A percentile compares a stretch with the other conserved stretches of the same genome.
phyloP scores from a whole-genome alignment of 2,329 filamentous ascomycete species.

The Blastomyces silverae region DNA sequence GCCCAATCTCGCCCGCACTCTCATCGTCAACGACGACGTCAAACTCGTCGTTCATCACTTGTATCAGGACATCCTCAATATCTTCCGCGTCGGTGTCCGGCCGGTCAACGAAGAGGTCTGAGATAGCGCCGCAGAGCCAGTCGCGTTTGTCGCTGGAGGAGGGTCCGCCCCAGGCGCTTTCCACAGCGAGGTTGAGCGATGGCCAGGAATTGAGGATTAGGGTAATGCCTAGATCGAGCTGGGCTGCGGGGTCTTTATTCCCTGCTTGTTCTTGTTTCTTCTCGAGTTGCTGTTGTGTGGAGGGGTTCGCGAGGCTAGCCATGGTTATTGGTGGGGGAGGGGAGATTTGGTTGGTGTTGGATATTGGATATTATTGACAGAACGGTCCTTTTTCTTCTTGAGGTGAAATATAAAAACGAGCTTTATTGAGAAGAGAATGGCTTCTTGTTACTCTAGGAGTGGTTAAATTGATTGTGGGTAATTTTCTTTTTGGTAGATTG shows the following conservation, averaged over 20 bases:
- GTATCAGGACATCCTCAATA: conserved; percentile 74
- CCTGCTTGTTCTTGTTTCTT: background rate
- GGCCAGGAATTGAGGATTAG: conserved; percentile 82
- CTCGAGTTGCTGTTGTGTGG: background rate
- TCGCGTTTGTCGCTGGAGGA: conserved; percentile 81
- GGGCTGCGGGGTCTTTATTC: conserved; percentile 42
- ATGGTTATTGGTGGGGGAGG: background rate
- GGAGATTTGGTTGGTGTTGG: background rate
- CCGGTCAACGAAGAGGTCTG: conserved; percentile 62
- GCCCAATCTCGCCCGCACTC: conserved; percentile 66
- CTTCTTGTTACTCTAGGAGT: background rate
- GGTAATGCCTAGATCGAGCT: conserved; percentile 82
- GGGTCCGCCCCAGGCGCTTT: conserved; percentile 81
- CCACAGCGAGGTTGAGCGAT: conserved; percentile 76
- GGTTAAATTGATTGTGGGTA: background rate
- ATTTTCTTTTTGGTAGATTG: background rate
- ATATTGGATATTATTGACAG: background rate
- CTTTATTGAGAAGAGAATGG: background rate
- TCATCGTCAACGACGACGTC: conserved; percentile 89
- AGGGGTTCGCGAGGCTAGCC: background rate
- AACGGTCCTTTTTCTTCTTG: background rate
- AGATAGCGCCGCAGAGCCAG: conserved; percentile 87
- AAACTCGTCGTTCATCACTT: conserved; percentile 94
- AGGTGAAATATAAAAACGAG: background rate
- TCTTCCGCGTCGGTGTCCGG: conserved; percentile 66